These are phyloP conservation scores for Lactifluus piperatus DNA, from an alignment of 768 basidiomycete species.

Conservation along the genomic window DNA sequence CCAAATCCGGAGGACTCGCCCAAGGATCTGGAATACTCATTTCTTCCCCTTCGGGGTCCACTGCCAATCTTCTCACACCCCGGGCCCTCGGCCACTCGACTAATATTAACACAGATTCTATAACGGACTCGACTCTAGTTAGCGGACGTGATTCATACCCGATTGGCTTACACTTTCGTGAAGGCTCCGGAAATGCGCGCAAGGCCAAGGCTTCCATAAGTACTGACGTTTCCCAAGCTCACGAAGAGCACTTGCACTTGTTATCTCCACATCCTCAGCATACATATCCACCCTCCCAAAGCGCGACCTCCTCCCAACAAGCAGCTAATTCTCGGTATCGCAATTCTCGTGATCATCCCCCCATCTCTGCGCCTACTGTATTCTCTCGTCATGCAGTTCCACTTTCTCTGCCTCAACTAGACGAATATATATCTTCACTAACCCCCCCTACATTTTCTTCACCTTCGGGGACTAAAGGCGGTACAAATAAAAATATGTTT, in stretches of 20 bases:
- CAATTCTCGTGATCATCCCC: conserved; percentile 1
- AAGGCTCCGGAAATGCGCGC: conserved; percentile 19
- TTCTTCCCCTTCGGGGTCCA: background rate
- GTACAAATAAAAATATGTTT: conserved; percentile 36
- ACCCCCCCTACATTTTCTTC: conserved; percentile 9
- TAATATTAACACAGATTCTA: background rate
- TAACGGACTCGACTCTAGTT: background rate
- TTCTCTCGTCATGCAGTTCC: conserved; percentile 16
- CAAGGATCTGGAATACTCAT: background rate
- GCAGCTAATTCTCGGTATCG: background rate
- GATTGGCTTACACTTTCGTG: conserved; percentile 17
- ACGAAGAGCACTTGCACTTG: conserved; percentile 8
- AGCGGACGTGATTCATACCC: background rate
- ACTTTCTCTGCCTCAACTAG: conserved; percentile 14
- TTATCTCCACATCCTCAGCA: background rate
- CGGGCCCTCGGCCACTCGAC: background rate
- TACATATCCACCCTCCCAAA: conserved; percentile 7
- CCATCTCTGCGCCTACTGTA: conserved; percentile 11
- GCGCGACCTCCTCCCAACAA: background rate
- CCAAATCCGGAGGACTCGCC: background rate
- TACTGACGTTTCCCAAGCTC: background rate
- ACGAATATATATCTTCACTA: conserved; percentile 17
- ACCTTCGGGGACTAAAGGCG: background rate
- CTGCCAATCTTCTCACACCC: background rate
- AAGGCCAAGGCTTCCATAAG: conserved; percentile 5